Evolutionary conservation across 768 basidiomycete species (phyloP).

Genomic region (Rhodotorula kratochvilovae): DNA sequence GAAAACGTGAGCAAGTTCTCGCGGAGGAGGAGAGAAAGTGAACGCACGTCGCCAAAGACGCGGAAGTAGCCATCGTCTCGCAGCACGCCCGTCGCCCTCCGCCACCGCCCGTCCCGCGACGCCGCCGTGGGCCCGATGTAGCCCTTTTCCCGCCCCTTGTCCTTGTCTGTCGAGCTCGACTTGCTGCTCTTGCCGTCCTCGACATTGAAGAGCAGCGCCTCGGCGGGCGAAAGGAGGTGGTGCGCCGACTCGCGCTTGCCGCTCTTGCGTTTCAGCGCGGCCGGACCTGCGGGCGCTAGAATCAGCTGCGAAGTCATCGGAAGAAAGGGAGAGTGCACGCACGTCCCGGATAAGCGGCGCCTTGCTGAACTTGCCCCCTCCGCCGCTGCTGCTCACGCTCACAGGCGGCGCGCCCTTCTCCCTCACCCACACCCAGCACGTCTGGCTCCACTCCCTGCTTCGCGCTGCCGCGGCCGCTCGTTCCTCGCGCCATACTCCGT

Average conservation of each 20-base stretch:
- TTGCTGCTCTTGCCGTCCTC: conserved; percentile 18
- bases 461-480: conserved; percentile 15
- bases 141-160: conserved; percentile 11
- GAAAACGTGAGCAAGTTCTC: not conserved
- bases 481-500: conserved; percentile 4
- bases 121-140: not conserved
- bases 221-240: conserved; percentile 36
- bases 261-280: conserved; percentile 34
- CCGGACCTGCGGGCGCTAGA: conserved; percentile 18
- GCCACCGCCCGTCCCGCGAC: conserved; percentile 24
- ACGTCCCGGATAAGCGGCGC: conserved; percentile 29
- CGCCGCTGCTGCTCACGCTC: not conserved
- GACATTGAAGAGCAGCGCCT: conserved; percentile 23
- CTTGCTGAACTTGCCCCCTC: conserved; percentile 28
- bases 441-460: conserved; percentile 39
- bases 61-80: conserved; percentile 35
- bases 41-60: conserved; percentile 29
- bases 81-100: conserved; percentile 22
- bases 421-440: conserved; percentile 34
- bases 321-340: not conserved
- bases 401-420: not conserved
- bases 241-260: conserved; percentile 31
- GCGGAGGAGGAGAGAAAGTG: too few species aligned
- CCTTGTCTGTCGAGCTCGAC: conserved; percentile 18
- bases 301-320: not conserved